Conservation (phyloP, 345 rosid genomes). For the Mercurialis annua region DNA sequence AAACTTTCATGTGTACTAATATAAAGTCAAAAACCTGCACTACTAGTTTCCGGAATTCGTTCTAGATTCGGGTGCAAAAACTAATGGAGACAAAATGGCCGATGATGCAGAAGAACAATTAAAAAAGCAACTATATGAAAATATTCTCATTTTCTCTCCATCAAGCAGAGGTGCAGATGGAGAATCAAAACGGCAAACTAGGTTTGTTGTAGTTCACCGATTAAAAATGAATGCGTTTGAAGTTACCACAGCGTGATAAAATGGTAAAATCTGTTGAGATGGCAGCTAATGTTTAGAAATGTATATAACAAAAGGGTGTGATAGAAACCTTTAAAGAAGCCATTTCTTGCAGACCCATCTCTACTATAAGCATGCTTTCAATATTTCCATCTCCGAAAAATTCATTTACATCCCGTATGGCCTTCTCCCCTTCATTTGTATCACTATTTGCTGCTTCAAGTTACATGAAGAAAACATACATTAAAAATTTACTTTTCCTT, state of each 20-base stretch:
- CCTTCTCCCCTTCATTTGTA: constrained; percentile 43
- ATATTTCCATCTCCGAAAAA: constrained; percentile 58
- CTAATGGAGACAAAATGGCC: background rate
- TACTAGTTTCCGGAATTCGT: too few relatives aligned
- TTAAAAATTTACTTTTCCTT: constrained; percentile 8
- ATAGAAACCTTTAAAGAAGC: constrained; percentile 67
- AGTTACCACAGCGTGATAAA: too few relatives aligned
- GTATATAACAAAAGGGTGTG: constrained; percentile 12
- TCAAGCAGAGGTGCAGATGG: too few relatives aligned
- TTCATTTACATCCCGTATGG: constrained; percentile 36
- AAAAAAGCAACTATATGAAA: too few relatives aligned
- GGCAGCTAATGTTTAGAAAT: background rate
- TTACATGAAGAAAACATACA: constrained; percentile 16
- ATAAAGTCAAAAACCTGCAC: too few relatives aligned
- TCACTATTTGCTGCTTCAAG: constrained; percentile 40
- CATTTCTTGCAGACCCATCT: constrained; percentile 83
- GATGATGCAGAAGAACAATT: background rate
- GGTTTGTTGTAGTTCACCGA: too few relatives aligned
- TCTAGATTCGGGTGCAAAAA: too few relatives aligned
- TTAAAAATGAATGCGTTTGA: background rate
- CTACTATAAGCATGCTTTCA: constrained; percentile 80
- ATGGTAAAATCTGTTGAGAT: background rate
- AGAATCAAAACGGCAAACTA: too few relatives aligned
- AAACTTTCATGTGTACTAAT: too few relatives aligned
- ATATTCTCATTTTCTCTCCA: too few relatives aligned